phyloP scores from a whole-genome alignment of 2,329 filamentous ascomycete species.

The Knoxdaviesia proteae region DNA sequence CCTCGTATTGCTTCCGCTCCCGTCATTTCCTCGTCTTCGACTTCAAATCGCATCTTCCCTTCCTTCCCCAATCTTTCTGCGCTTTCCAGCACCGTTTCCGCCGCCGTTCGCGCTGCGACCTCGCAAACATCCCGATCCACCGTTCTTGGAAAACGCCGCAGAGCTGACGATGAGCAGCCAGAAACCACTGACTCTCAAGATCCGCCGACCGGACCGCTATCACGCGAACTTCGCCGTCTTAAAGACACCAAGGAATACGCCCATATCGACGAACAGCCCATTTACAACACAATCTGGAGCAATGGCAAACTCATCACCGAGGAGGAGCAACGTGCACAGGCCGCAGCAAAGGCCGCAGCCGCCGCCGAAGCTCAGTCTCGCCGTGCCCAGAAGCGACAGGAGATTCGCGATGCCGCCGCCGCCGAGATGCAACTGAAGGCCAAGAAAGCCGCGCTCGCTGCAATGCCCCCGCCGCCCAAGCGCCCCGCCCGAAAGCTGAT shows the following conservation, averaged over 20 bases:
- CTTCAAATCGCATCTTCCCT: neutral
- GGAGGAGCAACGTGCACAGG: constrained; percentile 17
- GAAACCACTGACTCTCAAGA: constrained; percentile 5
- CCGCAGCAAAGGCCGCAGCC: constrained; percentile 15
- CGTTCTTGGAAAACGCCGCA: constrained; percentile 38
- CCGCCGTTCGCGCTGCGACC: constrained; percentile 11
- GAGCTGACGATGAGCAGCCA: constrained; percentile 29
- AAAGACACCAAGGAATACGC: constrained; percentile 42
- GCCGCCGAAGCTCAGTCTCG: constrained; percentile 8
- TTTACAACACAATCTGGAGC: constrained; percentile 39
- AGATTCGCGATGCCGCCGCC: neutral
- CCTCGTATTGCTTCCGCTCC: neutral
- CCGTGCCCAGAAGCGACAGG: constrained; percentile 5
- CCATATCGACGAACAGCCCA: constrained; percentile 34
- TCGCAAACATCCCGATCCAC: constrained; percentile 19
- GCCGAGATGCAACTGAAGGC: neutral
- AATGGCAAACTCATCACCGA: constrained; percentile 40
- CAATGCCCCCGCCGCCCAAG: too few relatives aligned
- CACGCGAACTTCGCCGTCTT: constrained; percentile 37
- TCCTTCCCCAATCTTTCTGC: neutral
- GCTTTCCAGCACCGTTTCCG: constrained; percentile 16
- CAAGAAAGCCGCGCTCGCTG: neutral
- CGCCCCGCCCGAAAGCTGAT: too few relatives aligned
- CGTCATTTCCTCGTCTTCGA: neutral
- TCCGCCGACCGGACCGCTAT: constrained; percentile 15